Percentiles rank a stretch among this genome's conserved stretches.
These are phyloP conservation scores for Thalassiosira livingstoniorum DNA, from an alignment of 352 stramenopile species.

Conservation along the genomic window DNA sequence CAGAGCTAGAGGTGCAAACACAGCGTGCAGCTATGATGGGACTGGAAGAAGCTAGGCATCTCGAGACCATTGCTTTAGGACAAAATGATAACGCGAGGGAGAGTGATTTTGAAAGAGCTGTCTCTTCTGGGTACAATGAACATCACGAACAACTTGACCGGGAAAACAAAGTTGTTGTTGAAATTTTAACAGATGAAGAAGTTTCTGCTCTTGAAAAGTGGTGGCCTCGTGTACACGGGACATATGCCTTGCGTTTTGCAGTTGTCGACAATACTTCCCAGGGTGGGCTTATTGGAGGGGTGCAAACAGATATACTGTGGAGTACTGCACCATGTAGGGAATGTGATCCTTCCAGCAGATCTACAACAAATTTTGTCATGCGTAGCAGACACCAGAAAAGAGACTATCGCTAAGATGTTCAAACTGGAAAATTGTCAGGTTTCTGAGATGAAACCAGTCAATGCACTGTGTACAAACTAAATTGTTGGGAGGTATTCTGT, in stretches of 20 bases:
- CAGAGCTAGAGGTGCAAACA: constrained; percentile 56
- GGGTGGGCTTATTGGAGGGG: background rate
- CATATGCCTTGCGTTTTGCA: constrained; percentile 57
- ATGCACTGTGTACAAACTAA: too few species aligned
- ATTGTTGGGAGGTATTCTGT: too few species aligned
- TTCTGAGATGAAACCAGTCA: too few species aligned
- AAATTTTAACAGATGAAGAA: constrained; percentile 81
- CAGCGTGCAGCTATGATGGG: constrained; percentile 68
- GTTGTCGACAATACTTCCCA: constrained; percentile 36
- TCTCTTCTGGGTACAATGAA: too few species aligned
- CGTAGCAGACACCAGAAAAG: constrained; percentile 48
- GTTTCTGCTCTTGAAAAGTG: constrained; percentile 69
- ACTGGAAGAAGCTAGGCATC: constrained; percentile 51
- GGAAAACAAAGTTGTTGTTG: constrained; percentile 81
- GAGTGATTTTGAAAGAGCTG: background rate
- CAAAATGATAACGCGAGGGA: constrained; percentile 25
- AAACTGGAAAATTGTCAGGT: too few species aligned
- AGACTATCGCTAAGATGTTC: constrained; percentile 29
- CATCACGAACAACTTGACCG: constrained; percentile 77
- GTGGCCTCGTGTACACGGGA: constrained; percentile 46
- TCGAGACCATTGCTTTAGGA: constrained; percentile 16
- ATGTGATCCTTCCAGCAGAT: constrained; percentile 56
- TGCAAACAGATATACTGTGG: constrained; percentile 48
- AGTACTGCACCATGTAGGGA: constrained; percentile 51
- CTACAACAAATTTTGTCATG: constrained; percentile 33